phyloP scores from a whole-genome alignment of 257 asterid genomes.

The Catharanthus roseus region DNA sequence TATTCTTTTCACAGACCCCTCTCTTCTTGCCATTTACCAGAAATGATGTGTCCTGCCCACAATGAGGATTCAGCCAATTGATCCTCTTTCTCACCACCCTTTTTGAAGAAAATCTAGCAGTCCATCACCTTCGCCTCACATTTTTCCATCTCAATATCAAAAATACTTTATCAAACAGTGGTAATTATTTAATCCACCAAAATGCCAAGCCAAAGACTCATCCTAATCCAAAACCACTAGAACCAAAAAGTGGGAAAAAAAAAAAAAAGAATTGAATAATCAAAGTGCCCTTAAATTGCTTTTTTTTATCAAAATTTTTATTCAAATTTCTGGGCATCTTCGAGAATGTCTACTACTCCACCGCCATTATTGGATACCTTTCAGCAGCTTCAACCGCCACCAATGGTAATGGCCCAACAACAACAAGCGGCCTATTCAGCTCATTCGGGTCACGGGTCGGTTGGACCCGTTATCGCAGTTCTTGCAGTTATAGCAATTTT shows the following conservation, averaged over 20 bases:
- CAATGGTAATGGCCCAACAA: slow-evolving; percentile 37
- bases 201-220: neutral
- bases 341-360: slow-evolving; percentile 36
- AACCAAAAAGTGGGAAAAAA: neutral
- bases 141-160: neutral
- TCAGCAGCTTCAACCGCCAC: slow-evolving; percentile 48
- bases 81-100: neutral
- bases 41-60: neutral
- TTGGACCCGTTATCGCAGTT: slow-evolving; percentile 77
- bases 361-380: slow-evolving; percentile 37
- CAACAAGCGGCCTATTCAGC: slow-evolving; percentile 48
- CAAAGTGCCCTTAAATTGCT: neutral
- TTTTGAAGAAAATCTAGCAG: neutral
- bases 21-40: neutral
- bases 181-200: neutral
- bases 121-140: neutral
- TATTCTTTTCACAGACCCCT: neutral
- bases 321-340: neutral
- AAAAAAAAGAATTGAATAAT: neutral
- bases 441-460: slow-evolving; percentile 62
- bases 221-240: neutral
- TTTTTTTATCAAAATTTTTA: no score
- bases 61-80: neutral
- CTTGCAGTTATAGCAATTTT: slow-evolving; percentile 59
- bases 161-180: neutral